phyloP scores from a whole-genome alignment of 176 grass and related monocot species.

The Oryza glaberrima region DNA sequence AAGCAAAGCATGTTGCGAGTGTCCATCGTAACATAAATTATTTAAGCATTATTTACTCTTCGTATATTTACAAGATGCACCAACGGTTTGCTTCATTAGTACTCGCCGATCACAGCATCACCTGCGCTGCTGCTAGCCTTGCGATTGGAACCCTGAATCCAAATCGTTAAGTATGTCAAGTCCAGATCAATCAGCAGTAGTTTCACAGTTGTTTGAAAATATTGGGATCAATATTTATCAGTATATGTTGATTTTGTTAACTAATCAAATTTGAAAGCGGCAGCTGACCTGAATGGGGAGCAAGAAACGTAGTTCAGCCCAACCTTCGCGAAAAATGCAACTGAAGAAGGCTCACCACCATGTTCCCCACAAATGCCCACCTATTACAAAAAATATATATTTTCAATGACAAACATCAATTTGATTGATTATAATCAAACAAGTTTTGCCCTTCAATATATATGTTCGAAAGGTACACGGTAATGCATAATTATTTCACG shows the following conservation, averaged over 20 bases:
- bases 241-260: neutral
- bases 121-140: slow-evolving; percentile 80
- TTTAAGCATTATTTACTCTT: neutral
- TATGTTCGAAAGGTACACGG: neutral
- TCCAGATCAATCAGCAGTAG: neutral
- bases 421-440: neutral
- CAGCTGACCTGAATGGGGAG: slow-evolving; percentile 89
- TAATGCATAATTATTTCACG: neutral
- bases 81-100: neutral
- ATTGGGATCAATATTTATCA: neutral
- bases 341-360: slow-evolving; percentile 98
- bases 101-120: slow-evolving; percentile 11
- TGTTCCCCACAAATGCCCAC: slow-evolving; percentile 98
- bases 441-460: neutral
- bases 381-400: slow-evolving; percentile 44
- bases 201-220: neutral
- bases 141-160: slow-evolving; percentile 75
- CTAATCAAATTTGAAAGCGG: neutral
- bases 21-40: neutral
- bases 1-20: neutral
- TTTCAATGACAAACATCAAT: neutral
- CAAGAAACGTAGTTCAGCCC: slow-evolving; percentile 97
- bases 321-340: slow-evolving; percentile 92
- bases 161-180: neutral
- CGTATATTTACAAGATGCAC: neutral